These are phyloP conservation scores for Torulaspora maleeae DNA, from an alignment of 805 yeast species.

Conservation along the genomic window DNA sequence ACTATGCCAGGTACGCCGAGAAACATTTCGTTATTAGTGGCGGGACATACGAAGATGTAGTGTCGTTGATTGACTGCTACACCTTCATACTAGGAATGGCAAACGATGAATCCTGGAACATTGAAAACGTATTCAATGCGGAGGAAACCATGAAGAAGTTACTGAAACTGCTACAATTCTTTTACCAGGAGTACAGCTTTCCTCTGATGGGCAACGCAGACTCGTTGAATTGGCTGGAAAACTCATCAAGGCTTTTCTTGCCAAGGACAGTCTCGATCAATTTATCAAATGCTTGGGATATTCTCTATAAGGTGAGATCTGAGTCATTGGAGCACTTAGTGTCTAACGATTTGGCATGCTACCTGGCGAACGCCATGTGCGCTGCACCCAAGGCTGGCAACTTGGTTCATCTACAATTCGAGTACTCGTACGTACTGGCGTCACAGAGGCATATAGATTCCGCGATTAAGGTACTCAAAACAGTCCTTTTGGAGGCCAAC, in stretches of 20 bases:
- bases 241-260: conserved; percentile 15
- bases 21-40: conserved; percentile 37
- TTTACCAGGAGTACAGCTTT: conserved; percentile 21
- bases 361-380: conserved; percentile 28
- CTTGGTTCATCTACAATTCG: conserved; percentile 30
- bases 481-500: conserved; percentile 43
- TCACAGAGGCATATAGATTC: conserved; percentile 41
- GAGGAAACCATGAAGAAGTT: conserved; percentile 11
- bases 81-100: conserved; percentile 21
- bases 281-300: conserved; percentile 26
- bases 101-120: conserved; percentile 10
- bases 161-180: conserved; percentile 9
- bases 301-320: conserved; percentile 20
- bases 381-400: conserved; percentile 8
- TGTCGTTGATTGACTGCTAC: conserved; percentile 33
- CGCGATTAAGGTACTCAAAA: conserved; percentile 45
- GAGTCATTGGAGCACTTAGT: conserved; percentile 15
- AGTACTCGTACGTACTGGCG: conserved; percentile 48
- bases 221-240: conserved; percentile 23
- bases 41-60: conserved; percentile 37
- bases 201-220: conserved; percentile 17
- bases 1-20: conserved; percentile 40
- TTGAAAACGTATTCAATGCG: conserved; percentile 20
- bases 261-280: conserved; percentile 20
- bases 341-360: conserved; percentile 17